Conservation (phyloP, 2,329 filamentous ascomycete genomes). For the Fusarium gaditjirri region DNA sequence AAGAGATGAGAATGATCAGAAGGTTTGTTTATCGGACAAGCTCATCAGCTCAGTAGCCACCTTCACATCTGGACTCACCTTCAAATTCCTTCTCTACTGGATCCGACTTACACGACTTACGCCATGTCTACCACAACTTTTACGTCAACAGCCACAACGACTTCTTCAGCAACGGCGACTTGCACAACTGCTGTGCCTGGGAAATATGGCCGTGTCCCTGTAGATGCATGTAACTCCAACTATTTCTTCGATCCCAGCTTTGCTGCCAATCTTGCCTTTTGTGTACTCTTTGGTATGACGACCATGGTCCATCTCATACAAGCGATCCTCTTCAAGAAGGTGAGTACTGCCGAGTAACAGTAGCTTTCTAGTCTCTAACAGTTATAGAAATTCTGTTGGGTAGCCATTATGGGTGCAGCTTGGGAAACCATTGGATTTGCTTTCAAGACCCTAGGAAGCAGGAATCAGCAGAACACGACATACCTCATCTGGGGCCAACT, state of each 20-base stretch:
- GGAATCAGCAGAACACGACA: constrained; percentile 51
- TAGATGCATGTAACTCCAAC: constrained; percentile 48
- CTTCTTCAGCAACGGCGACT: constrained; percentile 41
- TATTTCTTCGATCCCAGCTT: constrained; percentile 50
- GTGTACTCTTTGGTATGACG: constrained; percentile 46
- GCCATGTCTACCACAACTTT: constrained; percentile 38
- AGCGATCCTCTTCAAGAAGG: constrained; percentile 48
- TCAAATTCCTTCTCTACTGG: background rate
- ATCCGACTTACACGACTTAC: constrained; percentile 11
- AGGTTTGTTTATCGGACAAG: background rate
- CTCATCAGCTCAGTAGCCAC: background rate
- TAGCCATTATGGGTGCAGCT: constrained; percentile 52
- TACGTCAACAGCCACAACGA: constrained; percentile 48
- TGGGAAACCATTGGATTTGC: constrained; percentile 55
- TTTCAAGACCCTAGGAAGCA: constrained; percentile 50
- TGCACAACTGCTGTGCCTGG: constrained; percentile 50
- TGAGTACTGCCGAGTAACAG: background rate
- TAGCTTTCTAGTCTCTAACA: background rate
- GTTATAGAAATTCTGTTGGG: constrained; percentile 50
- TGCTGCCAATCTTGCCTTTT: constrained; percentile 48
- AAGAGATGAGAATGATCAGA: background rate
- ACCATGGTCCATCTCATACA: constrained; percentile 45
- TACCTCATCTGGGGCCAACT: constrained; percentile 49
- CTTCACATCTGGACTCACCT: background rate
- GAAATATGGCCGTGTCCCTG: constrained; percentile 47